These are phyloP conservation scores for Candida awuae DNA, from an alignment of 805 yeast species.

Conservation along the genomic window DNA sequence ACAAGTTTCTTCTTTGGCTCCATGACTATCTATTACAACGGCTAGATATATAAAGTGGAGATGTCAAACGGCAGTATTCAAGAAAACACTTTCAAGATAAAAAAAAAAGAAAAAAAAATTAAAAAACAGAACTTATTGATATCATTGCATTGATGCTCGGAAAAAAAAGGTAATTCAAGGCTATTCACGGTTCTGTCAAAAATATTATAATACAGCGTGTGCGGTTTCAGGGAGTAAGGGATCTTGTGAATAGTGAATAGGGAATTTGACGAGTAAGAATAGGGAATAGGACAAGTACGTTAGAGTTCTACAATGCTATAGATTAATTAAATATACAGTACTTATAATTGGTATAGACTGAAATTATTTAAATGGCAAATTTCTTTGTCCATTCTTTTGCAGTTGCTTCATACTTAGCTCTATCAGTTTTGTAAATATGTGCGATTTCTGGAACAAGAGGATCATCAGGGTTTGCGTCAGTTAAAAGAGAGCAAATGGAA, in stretches of 20 bases:
- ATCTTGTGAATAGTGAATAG: too few species aligned
- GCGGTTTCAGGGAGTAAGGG: too few species aligned
- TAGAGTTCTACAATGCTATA: too few species aligned
- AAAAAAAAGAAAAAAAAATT: not conserved
- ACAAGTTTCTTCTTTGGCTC: slow-evolving; percentile 12
- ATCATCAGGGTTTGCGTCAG: slow-evolving; percentile 98
- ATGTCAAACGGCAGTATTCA: too few species aligned
- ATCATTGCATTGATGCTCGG: not conserved
- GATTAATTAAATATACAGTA: too few species aligned
- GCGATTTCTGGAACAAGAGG: slow-evolving; percentile 99
- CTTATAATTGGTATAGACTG: too few species aligned
- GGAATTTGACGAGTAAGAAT: too few species aligned
- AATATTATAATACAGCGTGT: not conserved
- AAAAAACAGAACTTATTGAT: not conserved
- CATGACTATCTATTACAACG: too few species aligned
- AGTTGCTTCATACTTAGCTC: slow-evolving; percentile 89
- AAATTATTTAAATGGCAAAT: slow-evolving; percentile 88
- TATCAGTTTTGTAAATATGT: slow-evolving; percentile 88
- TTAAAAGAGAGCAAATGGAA: slow-evolving; percentile 89
- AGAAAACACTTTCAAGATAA: not conserved
- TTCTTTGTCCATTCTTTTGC: slow-evolving; percentile 99
- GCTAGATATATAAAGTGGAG: too few species aligned
- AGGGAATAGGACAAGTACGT: too few species aligned
- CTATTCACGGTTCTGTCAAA: not conserved
- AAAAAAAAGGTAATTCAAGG: too few species aligned